Evolutionary conservation across 306 rosid genomes (phyloP).

Genomic region (Dalbergia cochinchinensis): DNA sequence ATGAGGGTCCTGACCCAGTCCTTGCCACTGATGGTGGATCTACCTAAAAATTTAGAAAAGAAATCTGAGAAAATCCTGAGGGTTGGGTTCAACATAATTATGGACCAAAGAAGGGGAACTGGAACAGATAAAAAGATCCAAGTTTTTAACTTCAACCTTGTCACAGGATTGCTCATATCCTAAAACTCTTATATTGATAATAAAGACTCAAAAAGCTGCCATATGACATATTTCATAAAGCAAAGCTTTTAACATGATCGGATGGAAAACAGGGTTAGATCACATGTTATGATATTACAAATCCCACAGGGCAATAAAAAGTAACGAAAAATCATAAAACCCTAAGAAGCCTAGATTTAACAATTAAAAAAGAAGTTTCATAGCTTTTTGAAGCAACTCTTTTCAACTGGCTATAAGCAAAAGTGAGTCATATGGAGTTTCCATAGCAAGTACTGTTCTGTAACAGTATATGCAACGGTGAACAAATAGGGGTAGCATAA

Average conservation of each 20-base stretch:
- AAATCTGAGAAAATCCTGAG: slow-evolving; percentile 12
- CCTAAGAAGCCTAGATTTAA: slow-evolving; percentile 31
- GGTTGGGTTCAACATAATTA: slow-evolving; percentile 41
- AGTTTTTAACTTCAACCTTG: slow-evolving; percentile 18
- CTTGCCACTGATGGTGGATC: slow-evolving; percentile 81
- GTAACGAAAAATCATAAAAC: neutral
- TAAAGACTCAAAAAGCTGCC: neutral
- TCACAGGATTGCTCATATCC: slow-evolving; percentile 29
- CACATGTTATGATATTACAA: slow-evolving; percentile 6
- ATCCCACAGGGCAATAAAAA: slow-evolving; percentile 12
- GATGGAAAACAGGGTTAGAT: neutral
- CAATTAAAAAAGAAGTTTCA: no score
- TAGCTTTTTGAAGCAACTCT: slow-evolving; percentile 21
- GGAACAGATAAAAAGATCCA: slow-evolving; percentile 11
- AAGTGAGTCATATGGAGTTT: neutral
- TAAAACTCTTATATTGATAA: neutral
- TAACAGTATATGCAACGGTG: slow-evolving; percentile 3
- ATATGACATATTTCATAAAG: no score
- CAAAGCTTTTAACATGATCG: neutral
- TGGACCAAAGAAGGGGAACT: neutral
- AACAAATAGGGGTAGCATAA: neutral
- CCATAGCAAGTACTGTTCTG: neutral
- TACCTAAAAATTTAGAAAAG: slow-evolving; percentile 61
- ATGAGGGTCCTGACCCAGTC: slow-evolving; percentile 83
- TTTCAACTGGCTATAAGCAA: slow-evolving; percentile 31